Conservation (phyloP, 345 rosid species). For the Erysimum cheiranthoides region DNA sequence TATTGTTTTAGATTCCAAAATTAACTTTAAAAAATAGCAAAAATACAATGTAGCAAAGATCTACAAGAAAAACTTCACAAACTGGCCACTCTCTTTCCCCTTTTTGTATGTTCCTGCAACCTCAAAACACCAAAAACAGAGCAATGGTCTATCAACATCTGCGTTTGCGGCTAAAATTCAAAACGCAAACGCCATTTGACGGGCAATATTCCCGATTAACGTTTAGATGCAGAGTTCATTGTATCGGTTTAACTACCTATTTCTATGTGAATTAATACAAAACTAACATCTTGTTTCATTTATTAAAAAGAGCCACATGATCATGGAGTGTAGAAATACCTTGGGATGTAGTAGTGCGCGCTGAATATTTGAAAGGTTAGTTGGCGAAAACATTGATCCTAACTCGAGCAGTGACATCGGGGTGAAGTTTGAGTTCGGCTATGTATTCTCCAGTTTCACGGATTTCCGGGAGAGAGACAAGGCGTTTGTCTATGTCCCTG, state of each 20-base stretch:
- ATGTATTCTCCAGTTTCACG: conserved; percentile 91
- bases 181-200: neutral
- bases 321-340: conserved; percentile 21
- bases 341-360: neutral
- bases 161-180: conserved; percentile 8
- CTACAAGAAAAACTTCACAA: conserved; percentile 37
- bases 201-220: neutral
- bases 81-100: conserved; percentile 15
- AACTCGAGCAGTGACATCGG: conserved; percentile 85
- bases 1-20: neutral
- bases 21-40: neutral
- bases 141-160: neutral
- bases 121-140: conserved; percentile 21
- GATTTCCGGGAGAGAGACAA: conserved; percentile 82
- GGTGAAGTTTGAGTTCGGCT: conserved; percentile 93
- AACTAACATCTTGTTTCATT: neutral
- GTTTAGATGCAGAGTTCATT: neutral
- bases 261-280: neutral
- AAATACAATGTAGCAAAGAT: conserved; percentile 30
- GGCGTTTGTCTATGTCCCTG: conserved; percentile 90
- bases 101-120: conserved; percentile 34
- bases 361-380: conserved; percentile 46
- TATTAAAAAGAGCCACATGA: neutral
- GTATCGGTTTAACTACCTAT: conserved; percentile 12
- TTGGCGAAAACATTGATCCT: conserved; percentile 81